Percentiles rank a stretch among this genome's conserved stretches.
Evolutionary conservation across 139 green algal species (phyloP).

Genomic region (Klebsormidium nitens): DNA sequence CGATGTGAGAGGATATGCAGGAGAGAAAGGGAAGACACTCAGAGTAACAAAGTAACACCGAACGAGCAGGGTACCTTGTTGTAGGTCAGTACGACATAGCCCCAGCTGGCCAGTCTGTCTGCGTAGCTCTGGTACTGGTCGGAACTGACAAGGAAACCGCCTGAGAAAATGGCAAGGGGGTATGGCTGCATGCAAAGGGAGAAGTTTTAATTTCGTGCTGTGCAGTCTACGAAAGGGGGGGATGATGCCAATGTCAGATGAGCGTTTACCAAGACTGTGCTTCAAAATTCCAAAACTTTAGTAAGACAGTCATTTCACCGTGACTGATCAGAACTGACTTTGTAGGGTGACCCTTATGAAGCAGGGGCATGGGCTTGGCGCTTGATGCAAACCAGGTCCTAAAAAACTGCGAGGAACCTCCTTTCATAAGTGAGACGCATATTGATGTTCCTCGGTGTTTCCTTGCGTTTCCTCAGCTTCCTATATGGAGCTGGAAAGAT

Average conservation of each 20-base stretch:
- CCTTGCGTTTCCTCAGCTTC: too few species aligned
- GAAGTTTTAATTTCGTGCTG: background rate
- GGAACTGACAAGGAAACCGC: constrained; percentile 70
- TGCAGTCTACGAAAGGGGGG: background rate
- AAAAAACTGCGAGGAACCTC: too few species aligned
- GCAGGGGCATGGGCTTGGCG: too few species aligned
- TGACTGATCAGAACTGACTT: background rate
- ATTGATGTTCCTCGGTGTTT: too few species aligned
- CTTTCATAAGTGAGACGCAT: too few species aligned
- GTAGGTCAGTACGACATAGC: constrained; percentile 45
- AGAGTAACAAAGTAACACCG: background rate
- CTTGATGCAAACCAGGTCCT: too few species aligned
- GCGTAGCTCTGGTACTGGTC: constrained; percentile 64
- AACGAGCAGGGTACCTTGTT: constrained; percentile 2
- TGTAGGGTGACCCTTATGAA: background rate
- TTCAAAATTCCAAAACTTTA: background rate
- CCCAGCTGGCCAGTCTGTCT: constrained; percentile 58
- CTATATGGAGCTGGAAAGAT: too few species aligned
- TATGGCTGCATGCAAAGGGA: constrained; percentile 39
- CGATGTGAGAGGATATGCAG: background rate
- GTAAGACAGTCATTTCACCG: background rate
- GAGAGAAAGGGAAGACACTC: background rate
- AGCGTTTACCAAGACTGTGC: background rate
- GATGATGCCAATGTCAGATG: background rate
- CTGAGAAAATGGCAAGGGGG: constrained; percentile 76